A percentile compares a stretch with the other conserved stretches of the same genome.
Conservation (phyloP, 495 filamentous ascomycete species). For the Neurospora tetraspora region DNA sequence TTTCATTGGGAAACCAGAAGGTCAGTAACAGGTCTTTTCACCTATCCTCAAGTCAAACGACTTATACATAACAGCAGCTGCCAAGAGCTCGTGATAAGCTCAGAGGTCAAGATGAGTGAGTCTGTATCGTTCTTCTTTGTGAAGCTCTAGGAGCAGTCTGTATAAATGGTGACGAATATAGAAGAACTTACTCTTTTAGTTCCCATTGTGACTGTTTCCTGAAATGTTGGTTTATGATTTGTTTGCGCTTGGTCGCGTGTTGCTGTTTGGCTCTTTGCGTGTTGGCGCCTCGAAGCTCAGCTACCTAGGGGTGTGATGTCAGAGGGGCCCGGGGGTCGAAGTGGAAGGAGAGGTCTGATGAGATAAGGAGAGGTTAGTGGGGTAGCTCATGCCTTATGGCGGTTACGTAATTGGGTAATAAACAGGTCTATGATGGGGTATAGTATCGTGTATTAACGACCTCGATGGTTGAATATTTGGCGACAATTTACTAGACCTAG, state of each 20-base stretch:
- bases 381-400: background rate
- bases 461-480: background rate
- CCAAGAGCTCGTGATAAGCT: background rate
- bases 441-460: background rate
- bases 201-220: background rate
- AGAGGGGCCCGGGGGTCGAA: background rate
- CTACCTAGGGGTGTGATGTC: background rate
- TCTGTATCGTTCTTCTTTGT: background rate
- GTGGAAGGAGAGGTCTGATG: background rate
- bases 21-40: background rate
- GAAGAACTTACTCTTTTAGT: background rate
- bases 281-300: background rate
- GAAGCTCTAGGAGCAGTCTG: too few relatives aligned
- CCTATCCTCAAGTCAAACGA: too few relatives aligned
- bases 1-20: background rate
- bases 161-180: background rate
- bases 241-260: background rate
- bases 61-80: background rate
- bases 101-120: background rate
- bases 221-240: background rate
- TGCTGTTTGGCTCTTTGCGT: background rate
- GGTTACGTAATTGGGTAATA: background rate
- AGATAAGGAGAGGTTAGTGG: background rate
- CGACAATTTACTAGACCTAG: background rate
- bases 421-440: background rate